Base-by-base conservation (phyloP, 2,329 filamentous ascomycete genomes). In the Colletotrichum sp. region DNA sequence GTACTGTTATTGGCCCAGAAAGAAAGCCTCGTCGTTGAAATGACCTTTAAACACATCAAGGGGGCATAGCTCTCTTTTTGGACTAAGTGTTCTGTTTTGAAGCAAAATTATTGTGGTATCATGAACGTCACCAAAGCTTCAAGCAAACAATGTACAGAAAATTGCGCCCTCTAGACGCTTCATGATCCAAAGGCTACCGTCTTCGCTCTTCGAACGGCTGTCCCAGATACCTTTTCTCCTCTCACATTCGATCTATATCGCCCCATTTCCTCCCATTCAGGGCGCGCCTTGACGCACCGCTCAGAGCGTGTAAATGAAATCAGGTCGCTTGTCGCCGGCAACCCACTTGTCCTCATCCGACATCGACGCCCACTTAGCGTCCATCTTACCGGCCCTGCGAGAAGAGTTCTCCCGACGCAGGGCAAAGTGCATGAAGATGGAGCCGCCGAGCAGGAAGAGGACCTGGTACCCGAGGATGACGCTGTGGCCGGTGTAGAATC, bases 381-480 rank as follows among this genome's bases (percentile, higher is more conserved):
- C 90, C 58, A 92, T 83, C 71, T 90, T 86, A 0, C 92, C 93
- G 3, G 81, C 83, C 3, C 81, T 82, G 30, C 93, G 87, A 82
- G 90, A 90, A 55, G 81, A 84, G 78, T 95, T 95, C 84, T 94
- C 92, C 18, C 84, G 81, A 13, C 85, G 83, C 21, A 95, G 84
- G 28, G 92, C 78, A 1, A 91, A 63, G 76, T 92, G 88, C 81
- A 94, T 90, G n/a, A 91, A 79, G 2, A 94, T 78, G 24, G 91
- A 93, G 0, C 93, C 93, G 0, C 90, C 90, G 1, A 94, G 84
- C 18, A 94, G 82, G 79, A 92, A 94, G 3, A 93, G 63, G 1
- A 89, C 84, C 79, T 94, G 85, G 81, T 94, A 95, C 1, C 85
- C 92, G 48, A 95, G 81, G 0, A 95, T 90, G 0, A 90, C 87